These are phyloP conservation scores for Fomitopsis palustris DNA, from an alignment of 1,284 basidiomycete species.

Conservation along the genomic window DNA sequence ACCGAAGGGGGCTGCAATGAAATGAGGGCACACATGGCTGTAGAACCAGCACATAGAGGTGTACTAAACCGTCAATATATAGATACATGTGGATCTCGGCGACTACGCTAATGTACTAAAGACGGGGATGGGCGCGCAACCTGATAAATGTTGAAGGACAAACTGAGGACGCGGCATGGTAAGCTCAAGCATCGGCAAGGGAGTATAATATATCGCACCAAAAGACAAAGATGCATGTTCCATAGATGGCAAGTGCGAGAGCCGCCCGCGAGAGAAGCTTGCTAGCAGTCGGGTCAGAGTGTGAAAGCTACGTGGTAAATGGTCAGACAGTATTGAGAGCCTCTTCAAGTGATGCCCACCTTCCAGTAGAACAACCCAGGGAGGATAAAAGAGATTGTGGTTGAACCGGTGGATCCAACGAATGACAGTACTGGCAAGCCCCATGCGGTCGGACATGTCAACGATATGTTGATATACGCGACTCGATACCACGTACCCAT, in stretches of 20 bases:
- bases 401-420: slow-evolving; percentile 95
- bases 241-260: slow-evolving; percentile 71
- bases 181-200: background rate
- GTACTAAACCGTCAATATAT: no score
- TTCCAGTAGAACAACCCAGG: slow-evolving; percentile 87
- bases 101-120: slow-evolving; percentile 14
- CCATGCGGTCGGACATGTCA: slow-evolving; percentile 4
- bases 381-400: slow-evolving; percentile 96
- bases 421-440: slow-evolving; percentile 78
- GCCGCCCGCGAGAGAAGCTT: slow-evolving; percentile 60
- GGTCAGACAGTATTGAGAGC: slow-evolving; percentile 3
- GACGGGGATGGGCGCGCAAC: slow-evolving; percentile 35
- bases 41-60: no score
- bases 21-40: no score
- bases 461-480: background rate
- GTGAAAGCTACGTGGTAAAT: slow-evolving; percentile 53
- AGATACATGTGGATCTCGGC: background rate
- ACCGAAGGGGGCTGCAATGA: no score
- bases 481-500: slow-evolving; percentile 59
- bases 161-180: slow-evolving; percentile 34
- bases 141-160: slow-evolving; percentile 75
- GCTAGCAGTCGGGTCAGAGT: slow-evolving; percentile 56
- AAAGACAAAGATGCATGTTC: slow-evolving; percentile 80
- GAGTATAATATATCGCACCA: slow-evolving; percentile 54
- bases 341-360: slow-evolving; percentile 37